These are phyloP conservation scores for Colletotrichum tropicale DNA, from an alignment of 2,329 filamentous ascomycete genomes.

Conservation along the genomic window DNA sequence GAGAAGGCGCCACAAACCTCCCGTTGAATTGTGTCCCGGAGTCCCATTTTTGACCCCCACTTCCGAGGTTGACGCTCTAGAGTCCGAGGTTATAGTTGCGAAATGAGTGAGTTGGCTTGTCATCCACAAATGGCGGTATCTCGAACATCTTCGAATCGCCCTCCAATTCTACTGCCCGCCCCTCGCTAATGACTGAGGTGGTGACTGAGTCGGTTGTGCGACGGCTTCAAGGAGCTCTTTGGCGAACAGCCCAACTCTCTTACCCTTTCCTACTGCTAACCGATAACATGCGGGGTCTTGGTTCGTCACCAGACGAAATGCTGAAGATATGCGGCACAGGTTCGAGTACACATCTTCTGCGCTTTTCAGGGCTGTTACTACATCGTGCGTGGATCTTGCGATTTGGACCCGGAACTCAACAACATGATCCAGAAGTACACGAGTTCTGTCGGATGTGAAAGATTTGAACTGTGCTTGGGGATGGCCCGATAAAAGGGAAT, in stretches of 20 bases:
- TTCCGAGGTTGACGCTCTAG: neutral
- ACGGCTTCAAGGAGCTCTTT: neutral
- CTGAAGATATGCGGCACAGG: neutral
- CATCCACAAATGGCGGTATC: neutral
- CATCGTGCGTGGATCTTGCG: neutral
- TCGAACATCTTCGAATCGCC: accelerated
- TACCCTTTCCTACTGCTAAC: accelerated
- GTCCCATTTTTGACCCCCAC: neutral
- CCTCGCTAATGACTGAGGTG: neutral
- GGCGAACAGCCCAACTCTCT: neutral
- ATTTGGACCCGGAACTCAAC: neutral
- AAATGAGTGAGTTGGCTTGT: neutral
- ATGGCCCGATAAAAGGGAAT: neutral
- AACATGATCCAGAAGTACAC: neutral
- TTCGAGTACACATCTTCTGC: neutral
- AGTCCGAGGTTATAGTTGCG: neutral
- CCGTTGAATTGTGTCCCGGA: neutral
- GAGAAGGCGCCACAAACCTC: neutral
- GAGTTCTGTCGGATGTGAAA: neutral
- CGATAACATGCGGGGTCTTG: neutral
- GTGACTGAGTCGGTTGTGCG: neutral
- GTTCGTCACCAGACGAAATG: neutral
- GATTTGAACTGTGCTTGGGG: neutral
- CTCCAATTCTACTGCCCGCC: neutral
- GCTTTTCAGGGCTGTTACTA: neutral